Percentiles rank a stretch among this genome's conserved stretches.
phyloP scores from a whole-genome alignment of 1,284 basidiomycete species.

The Pseudozyma pruni region DNA sequence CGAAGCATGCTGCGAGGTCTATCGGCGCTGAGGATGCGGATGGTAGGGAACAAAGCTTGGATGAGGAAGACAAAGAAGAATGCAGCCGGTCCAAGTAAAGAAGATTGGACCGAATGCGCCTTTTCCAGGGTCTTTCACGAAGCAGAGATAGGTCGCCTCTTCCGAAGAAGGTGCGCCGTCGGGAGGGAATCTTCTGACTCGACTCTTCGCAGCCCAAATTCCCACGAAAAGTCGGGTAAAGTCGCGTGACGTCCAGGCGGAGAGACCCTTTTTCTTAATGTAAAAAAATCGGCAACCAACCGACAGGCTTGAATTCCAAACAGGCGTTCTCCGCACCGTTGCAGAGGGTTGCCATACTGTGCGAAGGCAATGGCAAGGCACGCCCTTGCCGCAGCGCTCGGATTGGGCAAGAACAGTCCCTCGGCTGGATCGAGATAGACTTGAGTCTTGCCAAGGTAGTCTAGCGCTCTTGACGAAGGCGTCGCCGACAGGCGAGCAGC shows the following conservation, averaged over 20 bases:
- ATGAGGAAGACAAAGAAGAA: too few relatives aligned
- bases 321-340: too few relatives aligned
- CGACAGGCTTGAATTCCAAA: background rate
- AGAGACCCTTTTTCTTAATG: background rate
- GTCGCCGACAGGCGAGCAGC: too few relatives aligned
- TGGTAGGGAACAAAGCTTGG: constrained; percentile 1
- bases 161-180: too few relatives aligned
- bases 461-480: too few relatives aligned
- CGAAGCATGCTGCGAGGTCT: constrained; percentile 25
- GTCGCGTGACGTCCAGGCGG: constrained; percentile 2
- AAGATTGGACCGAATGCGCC: background rate
- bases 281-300: constrained; percentile 3
- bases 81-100: background rate
- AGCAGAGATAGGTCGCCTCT: background rate
- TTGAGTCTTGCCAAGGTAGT: too few relatives aligned
- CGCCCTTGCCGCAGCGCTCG: too few relatives aligned
- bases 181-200: constrained; percentile 5
- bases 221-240: constrained; percentile 6
- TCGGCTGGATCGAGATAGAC: too few relatives aligned
- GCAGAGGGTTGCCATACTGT: background rate
- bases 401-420: too few relatives aligned
- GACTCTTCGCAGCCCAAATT: constrained; percentile 6
- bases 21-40: background rate
- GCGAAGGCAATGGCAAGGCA: too few relatives aligned
- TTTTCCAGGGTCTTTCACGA: background rate